A percentile compares a stretch with the other conserved stretches of the same genome.
These are phyloP conservation scores for Leucocoprinus sp. DNA, from an alignment of 768 basidiomycete species.

Conservation along the genomic window DNA sequence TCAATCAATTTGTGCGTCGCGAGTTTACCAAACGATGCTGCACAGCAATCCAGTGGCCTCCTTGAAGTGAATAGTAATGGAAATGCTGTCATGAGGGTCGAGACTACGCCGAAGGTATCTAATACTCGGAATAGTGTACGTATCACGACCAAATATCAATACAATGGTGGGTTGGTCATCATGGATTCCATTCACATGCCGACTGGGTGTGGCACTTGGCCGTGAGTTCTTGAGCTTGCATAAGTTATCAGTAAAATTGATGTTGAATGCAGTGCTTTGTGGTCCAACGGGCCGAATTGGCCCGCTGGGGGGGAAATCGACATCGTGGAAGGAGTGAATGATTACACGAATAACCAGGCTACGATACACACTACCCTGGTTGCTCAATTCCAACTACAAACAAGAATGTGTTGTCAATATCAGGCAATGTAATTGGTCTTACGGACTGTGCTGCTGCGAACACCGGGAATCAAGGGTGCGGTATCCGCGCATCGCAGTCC, in stretches of 20 bases:
- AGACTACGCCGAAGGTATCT: conserved; percentile 70
- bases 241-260: conserved; percentile 1
- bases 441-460: conserved; percentile 64
- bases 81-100: conserved; percentile 82
- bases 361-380: conserved; percentile 74
- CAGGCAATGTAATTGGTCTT: conserved; percentile 58
- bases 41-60: conserved; percentile 49
- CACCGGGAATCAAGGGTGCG: conserved; percentile 79
- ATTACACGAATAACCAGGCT: conserved; percentile 75
- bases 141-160: conserved; percentile 54
- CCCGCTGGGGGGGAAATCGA: conserved; percentile 70
- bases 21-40: background rate
- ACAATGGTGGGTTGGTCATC: conserved; percentile 63
- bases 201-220: conserved; percentile 84
- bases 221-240: conserved; percentile 29
- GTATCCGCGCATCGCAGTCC: conserved; percentile 49
- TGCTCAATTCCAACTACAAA: conserved; percentile 51
- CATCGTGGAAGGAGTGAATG: conserved; percentile 76
- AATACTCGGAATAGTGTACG: conserved; percentile 69
- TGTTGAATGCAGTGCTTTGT: conserved; percentile 30
- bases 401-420: conserved; percentile 40
- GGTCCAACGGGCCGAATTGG: conserved; percentile 55
- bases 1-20: conserved; percentile 4
- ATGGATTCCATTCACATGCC: conserved; percentile 89
- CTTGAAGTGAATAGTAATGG: conserved; percentile 59